Percentiles rank a stretch among this genome's conserved stretches.
phyloP scores from a whole-genome alignment of 805 yeast species.

The Teunomyces gatunensis region DNA sequence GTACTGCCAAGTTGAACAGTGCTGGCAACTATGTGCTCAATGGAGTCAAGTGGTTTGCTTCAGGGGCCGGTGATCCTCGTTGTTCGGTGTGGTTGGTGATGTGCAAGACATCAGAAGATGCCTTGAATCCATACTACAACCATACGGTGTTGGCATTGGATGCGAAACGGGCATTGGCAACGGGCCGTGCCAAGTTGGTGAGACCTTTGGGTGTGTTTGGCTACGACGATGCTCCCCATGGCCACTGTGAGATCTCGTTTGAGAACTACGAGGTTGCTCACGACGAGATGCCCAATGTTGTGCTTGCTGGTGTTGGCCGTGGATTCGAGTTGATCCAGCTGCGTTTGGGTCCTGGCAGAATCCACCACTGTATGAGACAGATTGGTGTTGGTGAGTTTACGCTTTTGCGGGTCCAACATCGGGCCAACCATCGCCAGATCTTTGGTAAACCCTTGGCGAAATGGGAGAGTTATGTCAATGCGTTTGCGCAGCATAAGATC shows the following conservation, averaged over 20 bases:
- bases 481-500: constrained; percentile 52
- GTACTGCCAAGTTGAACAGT: constrained; percentile 36
- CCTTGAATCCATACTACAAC: constrained; percentile 40
- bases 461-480: constrained; percentile 49
- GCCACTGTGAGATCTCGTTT: constrained; percentile 62
- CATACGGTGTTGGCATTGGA: constrained; percentile 59
- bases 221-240: constrained; percentile 69
- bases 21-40: constrained; percentile 50
- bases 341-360: constrained; percentile 66
- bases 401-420: constrained; percentile 42
- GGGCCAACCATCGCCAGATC: constrained; percentile 53
- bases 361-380: constrained; percentile 67
- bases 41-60: constrained; percentile 70
- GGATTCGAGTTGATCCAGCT: constrained; percentile 66
- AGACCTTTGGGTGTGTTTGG: constrained; percentile 58
- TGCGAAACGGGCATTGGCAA: constrained; percentile 44
- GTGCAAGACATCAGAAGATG: constrained; percentile 44
- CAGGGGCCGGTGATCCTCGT: constrained; percentile 69
- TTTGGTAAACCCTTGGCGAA: constrained; percentile 50
- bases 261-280: constrained; percentile 45
- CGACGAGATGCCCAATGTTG: constrained; percentile 39
- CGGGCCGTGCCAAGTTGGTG: constrained; percentile 47
- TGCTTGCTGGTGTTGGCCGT: constrained; percentile 46
- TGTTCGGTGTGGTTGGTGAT: constrained; percentile 52
- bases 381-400: constrained; percentile 62